phyloP scores from a whole-genome alignment of 306 rosid species.

The Corylus heterophylla region DNA sequence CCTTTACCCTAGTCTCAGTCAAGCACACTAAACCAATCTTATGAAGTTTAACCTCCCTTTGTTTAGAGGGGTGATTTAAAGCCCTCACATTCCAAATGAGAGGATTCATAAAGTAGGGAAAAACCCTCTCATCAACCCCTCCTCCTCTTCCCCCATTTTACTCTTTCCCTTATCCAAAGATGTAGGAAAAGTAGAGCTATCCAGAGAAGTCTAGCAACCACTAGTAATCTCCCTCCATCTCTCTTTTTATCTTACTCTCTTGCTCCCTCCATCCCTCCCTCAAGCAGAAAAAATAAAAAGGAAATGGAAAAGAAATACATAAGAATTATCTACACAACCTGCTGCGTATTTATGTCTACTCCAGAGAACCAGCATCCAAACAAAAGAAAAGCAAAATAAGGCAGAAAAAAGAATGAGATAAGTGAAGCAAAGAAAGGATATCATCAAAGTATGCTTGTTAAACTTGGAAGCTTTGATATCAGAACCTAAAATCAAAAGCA shows the following conservation, averaged over 20 bases:
- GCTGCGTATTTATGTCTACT: slow-evolving; percentile 94
- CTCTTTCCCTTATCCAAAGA: too few species aligned
- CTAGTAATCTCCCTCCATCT: background rate
- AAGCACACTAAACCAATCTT: too few species aligned
- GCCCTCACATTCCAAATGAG: too few species aligned
- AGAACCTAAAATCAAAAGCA: background rate
- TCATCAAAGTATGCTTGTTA: background rate
- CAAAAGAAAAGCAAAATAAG: slow-evolving; percentile 11
- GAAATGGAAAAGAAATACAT: background rate
- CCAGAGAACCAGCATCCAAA: slow-evolving; percentile 99
- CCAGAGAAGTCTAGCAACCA: background rate
- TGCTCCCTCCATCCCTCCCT: too few species aligned
- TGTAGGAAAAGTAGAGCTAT: too few species aligned
- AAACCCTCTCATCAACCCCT: too few species aligned
- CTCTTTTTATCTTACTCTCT: background rate
- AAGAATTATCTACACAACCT: slow-evolving; percentile 46
- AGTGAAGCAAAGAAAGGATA: slow-evolving; percentile 7
- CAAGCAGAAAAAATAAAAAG: background rate
- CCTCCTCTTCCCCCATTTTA: too few species aligned
- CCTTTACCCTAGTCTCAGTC: too few species aligned
- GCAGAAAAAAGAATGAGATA: background rate
- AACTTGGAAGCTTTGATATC: background rate
- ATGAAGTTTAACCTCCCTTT: too few species aligned
- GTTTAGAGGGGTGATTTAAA: too few species aligned
- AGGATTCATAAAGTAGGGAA: too few species aligned